Evolutionary conservation across 2,329 filamentous ascomycete species (phyloP).

Genomic region (Dryadomyces quercus-mongolicae): DNA sequence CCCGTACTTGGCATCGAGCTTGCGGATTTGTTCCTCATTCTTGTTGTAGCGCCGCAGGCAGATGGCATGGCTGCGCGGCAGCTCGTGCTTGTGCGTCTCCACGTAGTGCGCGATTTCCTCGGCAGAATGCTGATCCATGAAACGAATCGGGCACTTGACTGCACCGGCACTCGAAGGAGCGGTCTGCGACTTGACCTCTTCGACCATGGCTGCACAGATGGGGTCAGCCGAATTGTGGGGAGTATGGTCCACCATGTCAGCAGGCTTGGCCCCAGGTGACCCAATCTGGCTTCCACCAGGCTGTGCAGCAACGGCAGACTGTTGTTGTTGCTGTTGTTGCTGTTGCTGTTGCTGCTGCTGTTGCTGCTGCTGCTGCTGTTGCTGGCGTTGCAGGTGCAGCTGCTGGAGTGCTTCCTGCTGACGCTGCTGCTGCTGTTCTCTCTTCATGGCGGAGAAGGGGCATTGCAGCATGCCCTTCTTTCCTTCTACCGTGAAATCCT

Average conservation of each 20-base stretch:
- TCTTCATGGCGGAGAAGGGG: conserved; percentile 53
- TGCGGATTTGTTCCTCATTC: conserved; percentile 72
- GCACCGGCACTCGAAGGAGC: conserved; percentile 36
- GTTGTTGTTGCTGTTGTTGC: neutral
- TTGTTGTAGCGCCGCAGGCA: conserved; percentile 84
- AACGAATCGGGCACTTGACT: conserved; percentile 77
- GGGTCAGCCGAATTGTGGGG: conserved; percentile 43
- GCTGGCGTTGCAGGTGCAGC: neutral
- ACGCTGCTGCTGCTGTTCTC: conserved; percentile 2
- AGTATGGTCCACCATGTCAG: conserved; percentile 23
- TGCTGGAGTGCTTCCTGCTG: conserved; percentile 8
- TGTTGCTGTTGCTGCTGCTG: neutral
- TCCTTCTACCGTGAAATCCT: conserved; percentile 81
- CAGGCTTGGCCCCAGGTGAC: neutral
- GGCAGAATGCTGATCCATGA: conserved; percentile 80
- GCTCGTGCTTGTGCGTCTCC: conserved; percentile 87
- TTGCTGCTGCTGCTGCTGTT: conserved; percentile 3
- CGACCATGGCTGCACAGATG: conserved; percentile 52
- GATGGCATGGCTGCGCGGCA: conserved; percentile 85
- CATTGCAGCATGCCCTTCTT: conserved; percentile 69
- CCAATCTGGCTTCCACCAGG: neutral
- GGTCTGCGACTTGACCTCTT: conserved; percentile 43
- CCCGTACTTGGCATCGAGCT: conserved; percentile 89
- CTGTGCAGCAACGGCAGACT: conserved; percentile 2
- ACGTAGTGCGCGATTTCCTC: conserved; percentile 91